A percentile compares a stretch with the other conserved stretches of the same genome.
Evolutionary conservation across 2,329 filamentous ascomycete species (phyloP).

Genomic region (Alternaria conjuncta): DNA sequence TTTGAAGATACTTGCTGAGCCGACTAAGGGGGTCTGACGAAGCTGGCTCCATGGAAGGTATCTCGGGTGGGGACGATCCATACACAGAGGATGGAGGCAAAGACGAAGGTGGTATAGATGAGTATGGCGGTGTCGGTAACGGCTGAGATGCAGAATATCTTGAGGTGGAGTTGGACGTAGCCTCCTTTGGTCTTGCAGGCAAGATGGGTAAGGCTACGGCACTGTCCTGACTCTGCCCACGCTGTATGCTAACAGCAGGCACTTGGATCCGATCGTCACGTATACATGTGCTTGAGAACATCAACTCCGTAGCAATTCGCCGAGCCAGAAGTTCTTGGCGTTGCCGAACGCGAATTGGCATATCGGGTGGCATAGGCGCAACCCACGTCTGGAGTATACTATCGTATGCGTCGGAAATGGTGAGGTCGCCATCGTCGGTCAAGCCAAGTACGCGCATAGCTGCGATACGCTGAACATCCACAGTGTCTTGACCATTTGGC

Average conservation of each 20-base stretch:
- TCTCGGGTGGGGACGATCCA: constrained; percentile 13
- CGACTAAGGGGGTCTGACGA: constrained; percentile 32
- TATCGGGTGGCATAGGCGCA: constrained; percentile 32
- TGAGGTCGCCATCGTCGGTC: constrained; percentile 8
- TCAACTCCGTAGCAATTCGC: constrained; percentile 46
- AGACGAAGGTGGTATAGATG: constrained; percentile 24
- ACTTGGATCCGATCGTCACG: constrained; percentile 6
- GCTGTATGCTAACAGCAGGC: constrained; percentile 13
- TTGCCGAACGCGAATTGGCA: constrained; percentile 35
- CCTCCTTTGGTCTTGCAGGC: constrained; percentile 21
- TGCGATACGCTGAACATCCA: constrained; percentile 26
- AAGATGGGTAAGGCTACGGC: constrained; percentile 25
- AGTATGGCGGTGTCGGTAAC: constrained; percentile 21
- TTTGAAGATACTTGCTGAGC: constrained; percentile 47
- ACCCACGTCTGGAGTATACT: constrained; percentile 41
- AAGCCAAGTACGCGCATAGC: constrained; percentile 21
- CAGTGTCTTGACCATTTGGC: neutral
- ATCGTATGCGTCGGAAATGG: constrained; percentile 39
- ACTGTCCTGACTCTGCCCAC: constrained; percentile 15
- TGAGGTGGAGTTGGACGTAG: neutral
- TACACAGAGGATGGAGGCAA: constrained; percentile 7
- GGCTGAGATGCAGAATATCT: constrained; percentile 11
- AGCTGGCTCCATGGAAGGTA: neutral
- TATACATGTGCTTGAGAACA: constrained; percentile 43
- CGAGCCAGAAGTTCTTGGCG: constrained; percentile 42